These are phyloP conservation scores for Oryza longistaminata DNA, from an alignment of 176 grass and related monocot genomes.

Conservation along the genomic window DNA sequence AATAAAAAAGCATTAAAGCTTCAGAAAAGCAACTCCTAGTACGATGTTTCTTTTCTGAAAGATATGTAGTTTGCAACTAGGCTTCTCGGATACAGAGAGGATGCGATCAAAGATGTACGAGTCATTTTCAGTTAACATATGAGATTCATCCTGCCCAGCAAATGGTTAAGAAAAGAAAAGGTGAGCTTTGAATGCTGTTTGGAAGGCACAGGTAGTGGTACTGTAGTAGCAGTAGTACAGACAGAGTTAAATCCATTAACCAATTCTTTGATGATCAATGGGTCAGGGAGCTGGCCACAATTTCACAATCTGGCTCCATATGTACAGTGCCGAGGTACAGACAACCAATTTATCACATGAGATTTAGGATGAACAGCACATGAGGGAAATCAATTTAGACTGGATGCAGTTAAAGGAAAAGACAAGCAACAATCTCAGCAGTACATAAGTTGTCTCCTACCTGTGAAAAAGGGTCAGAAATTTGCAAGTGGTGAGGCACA, in stretches of 20 bases:
- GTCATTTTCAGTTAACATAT: neutral
- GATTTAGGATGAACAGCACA: neutral
- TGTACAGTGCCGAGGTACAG: neutral
- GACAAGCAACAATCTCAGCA: neutral
- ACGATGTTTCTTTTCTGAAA: neutral
- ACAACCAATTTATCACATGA: neutral
- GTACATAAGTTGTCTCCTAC: neutral
- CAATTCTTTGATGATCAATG: conserved; percentile 10
- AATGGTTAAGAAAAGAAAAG: neutral
- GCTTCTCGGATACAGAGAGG: neutral
- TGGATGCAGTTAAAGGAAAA: conserved; percentile 21
- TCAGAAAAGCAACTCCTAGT: neutral
- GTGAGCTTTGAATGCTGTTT: neutral
- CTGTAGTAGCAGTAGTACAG: conserved; percentile 6
- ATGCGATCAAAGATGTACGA: neutral
- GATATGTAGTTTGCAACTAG: neutral
- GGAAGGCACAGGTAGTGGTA: neutral
- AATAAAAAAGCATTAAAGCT: neutral
- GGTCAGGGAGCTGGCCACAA: neutral
- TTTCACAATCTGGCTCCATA: neutral
- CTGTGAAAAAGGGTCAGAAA: conserved; percentile 4
- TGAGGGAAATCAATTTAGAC: neutral
- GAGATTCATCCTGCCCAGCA: neutral
- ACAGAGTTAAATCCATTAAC: neutral
- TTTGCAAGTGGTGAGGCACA: conserved; percentile 19